These are phyloP conservation scores for Heterobasidion occidentale DNA, from an alignment of 1,284 basidiomycete genomes.

Conservation along the genomic window DNA sequence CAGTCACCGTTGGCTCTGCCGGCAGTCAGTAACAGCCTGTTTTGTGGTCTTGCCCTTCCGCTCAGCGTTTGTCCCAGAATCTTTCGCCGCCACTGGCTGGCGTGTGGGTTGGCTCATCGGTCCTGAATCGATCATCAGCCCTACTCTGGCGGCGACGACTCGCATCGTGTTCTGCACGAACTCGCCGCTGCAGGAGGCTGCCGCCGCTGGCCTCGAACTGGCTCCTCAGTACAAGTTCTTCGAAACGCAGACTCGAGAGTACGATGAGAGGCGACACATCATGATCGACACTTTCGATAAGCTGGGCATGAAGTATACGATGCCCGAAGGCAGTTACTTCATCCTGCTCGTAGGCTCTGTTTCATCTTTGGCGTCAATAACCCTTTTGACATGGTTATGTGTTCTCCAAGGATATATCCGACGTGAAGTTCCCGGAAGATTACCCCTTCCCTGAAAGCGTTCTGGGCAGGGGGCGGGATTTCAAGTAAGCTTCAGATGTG, in stretches of 20 bases:
- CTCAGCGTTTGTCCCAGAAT: conserved; percentile 42
- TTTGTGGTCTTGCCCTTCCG: conserved; percentile 1
- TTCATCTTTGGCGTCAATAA: background rate
- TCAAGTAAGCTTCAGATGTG: conserved; percentile 47
- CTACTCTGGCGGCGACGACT: conserved; percentile 85
- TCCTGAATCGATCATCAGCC: conserved; percentile 74
- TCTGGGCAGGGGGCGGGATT: conserved; percentile 80
- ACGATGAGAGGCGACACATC: conserved; percentile 72
- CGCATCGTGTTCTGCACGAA: conserved; percentile 95
- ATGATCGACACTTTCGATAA: conserved; percentile 76
- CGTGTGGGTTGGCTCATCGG: conserved; percentile 96
- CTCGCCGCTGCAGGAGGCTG: conserved; percentile 88
- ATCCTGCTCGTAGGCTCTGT: conserved; percentile 62
- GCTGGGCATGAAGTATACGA: conserved; percentile 81
- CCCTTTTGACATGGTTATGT: background rate
- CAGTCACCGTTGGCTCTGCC: conserved; percentile 75
- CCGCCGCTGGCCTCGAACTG: conserved; percentile 79
- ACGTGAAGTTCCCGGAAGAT: conserved; percentile 73
- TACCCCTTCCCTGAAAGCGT: conserved; percentile 79
- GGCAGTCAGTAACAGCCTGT: conserved; percentile 47
- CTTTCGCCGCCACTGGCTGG: conserved; percentile 99
- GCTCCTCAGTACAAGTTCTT: conserved; percentile 75
- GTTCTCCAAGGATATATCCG: conserved; percentile 64
- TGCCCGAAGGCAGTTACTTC: conserved; percentile 89
- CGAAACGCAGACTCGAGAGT: conserved; percentile 70